Conservation (phyloP, 2,329 filamentous ascomycete genomes). For the Fusarium graminum region DNA sequence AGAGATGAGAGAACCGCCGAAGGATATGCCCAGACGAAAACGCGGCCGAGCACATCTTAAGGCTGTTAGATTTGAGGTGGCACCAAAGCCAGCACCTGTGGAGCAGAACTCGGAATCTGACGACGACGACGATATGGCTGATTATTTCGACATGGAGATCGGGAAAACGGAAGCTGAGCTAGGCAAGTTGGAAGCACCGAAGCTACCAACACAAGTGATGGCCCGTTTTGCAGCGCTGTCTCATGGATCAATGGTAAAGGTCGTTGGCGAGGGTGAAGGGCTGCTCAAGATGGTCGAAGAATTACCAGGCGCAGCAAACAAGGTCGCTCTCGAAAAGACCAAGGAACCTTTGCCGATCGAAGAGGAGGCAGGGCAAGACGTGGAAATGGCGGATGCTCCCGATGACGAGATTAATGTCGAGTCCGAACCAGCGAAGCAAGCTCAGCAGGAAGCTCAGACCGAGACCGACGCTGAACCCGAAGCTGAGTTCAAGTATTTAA, state of each 20-base stretch:
- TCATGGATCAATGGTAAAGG: slow-evolving; percentile 62
- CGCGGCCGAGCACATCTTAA: slow-evolving; percentile 51
- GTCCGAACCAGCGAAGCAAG: neutral
- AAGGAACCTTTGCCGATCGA: slow-evolving; percentile 9
- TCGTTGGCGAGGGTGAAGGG: slow-evolving; percentile 61
- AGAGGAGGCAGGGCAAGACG: slow-evolving; percentile 23
- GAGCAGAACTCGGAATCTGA: slow-evolving; percentile 62
- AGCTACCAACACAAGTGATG: slow-evolving; percentile 57
- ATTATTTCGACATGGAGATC: slow-evolving; percentile 68
- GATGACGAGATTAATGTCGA: slow-evolving; percentile 7
- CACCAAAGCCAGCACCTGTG: slow-evolving; percentile 52
- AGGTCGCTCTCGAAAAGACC: slow-evolving; percentile 9
- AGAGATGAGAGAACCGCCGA: slow-evolving; percentile 25
- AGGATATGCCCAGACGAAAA: slow-evolving; percentile 40
- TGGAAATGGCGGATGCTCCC: slow-evolving; percentile 44
- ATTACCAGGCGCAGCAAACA: slow-evolving; percentile 52
- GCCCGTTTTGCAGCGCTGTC: slow-evolving; percentile 62
- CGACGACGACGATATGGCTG: slow-evolving; percentile 70
- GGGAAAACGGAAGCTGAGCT: slow-evolving; percentile 64
- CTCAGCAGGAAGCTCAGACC: slow-evolving; percentile 7
- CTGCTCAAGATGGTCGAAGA: slow-evolving; percentile 60
- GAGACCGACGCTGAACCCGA: neutral
- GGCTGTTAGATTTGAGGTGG: slow-evolving; percentile 57
- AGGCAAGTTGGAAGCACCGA: slow-evolving; percentile 60
- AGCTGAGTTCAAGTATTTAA: slow-evolving; percentile 5